Percentiles rank a stretch among this genome's conserved stretches.
Conservation (phyloP, 2,329 filamentous ascomycete species). For the Cladosporium halotolerans region DNA sequence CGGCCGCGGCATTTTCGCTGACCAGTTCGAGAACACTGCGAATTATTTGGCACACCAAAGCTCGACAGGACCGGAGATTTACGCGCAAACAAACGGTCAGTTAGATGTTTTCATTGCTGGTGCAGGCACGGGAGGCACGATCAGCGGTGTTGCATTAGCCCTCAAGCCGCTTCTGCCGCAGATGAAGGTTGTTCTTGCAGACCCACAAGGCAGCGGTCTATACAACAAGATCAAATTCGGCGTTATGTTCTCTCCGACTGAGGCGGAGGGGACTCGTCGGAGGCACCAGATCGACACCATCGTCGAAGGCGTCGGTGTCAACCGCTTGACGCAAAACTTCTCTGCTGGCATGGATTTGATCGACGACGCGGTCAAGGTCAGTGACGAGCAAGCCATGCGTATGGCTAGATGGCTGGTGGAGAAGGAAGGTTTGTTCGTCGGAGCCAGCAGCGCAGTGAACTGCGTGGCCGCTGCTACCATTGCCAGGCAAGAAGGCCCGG, state of each 20-base stretch:
- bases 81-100: slow-evolving; percentile 63
- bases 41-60: slow-evolving; percentile 82
- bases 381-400: slow-evolving; percentile 76
- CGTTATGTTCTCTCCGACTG: slow-evolving; percentile 88
- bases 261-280: slow-evolving; percentile 83
- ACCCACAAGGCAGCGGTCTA: slow-evolving; percentile 88
- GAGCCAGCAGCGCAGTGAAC: slow-evolving; percentile 94
- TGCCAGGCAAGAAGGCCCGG: slow-evolving; percentile 52
- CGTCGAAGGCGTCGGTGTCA: slow-evolving; percentile 93
- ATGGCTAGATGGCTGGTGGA: slow-evolving; percentile 98
- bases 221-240: slow-evolving; percentile 89
- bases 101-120: slow-evolving; percentile 88
- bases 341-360: slow-evolving; percentile 79
- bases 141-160: slow-evolving; percentile 77
- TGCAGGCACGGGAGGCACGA: slow-evolving; percentile 88
- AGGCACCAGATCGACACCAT: slow-evolving; percentile 91
- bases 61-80: slow-evolving; percentile 86
- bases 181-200: slow-evolving; percentile 73
- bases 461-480: slow-evolving; percentile 72
- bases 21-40: slow-evolving; percentile 88
- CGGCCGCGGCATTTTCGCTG: slow-evolving; percentile 83
- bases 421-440: slow-evolving; percentile 88
- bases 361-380: slow-evolving; percentile 83
- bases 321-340: slow-evolving; percentile 89
- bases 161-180: slow-evolving; percentile 66